These are phyloP conservation scores for Aspergillus kassunensis DNA, from an alignment of 495 filamentous ascomycete species.

Conservation along the genomic window DNA sequence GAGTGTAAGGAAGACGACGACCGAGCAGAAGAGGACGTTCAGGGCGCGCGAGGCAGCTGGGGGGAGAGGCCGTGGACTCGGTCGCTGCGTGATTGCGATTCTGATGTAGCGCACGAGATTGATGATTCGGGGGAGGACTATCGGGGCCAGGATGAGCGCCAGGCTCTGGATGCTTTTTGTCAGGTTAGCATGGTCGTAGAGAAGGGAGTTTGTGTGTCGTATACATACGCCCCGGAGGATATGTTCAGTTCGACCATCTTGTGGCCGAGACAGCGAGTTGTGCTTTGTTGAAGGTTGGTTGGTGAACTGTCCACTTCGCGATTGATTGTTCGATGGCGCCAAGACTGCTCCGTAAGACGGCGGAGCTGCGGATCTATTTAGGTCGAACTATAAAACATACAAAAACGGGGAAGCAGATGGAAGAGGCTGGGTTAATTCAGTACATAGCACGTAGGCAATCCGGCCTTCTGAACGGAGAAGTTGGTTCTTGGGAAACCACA, in stretches of 20 bases:
- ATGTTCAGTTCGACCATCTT: neutral
- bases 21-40: constrained; percentile 55
- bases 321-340: neutral
- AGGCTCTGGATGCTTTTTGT: constrained; percentile 65
- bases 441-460: too few relatives aligned
- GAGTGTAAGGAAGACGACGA: constrained; percentile 53
- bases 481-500: too few relatives aligned
- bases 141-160: constrained; percentile 80
- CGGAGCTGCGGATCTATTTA: neutral
- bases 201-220: neutral
- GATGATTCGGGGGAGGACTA: constrained; percentile 70
- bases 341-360: neutral
- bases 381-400: neutral
- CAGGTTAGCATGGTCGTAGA: neutral
- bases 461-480: too few relatives aligned
- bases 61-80: constrained; percentile 49
- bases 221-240: neutral
- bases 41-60: constrained; percentile 46
- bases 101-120: constrained; percentile 63
- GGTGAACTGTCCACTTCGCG: neutral
- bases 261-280: neutral
- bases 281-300: neutral
- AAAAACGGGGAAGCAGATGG: too few relatives aligned
- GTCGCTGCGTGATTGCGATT: constrained; percentile 52
- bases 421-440: too few relatives aligned